Evolutionary conservation across 805 yeast genomes (phyloP), one percentile per base, ranked within the genome.

Genomic region (Sporopachydermia lactativora): DNA sequence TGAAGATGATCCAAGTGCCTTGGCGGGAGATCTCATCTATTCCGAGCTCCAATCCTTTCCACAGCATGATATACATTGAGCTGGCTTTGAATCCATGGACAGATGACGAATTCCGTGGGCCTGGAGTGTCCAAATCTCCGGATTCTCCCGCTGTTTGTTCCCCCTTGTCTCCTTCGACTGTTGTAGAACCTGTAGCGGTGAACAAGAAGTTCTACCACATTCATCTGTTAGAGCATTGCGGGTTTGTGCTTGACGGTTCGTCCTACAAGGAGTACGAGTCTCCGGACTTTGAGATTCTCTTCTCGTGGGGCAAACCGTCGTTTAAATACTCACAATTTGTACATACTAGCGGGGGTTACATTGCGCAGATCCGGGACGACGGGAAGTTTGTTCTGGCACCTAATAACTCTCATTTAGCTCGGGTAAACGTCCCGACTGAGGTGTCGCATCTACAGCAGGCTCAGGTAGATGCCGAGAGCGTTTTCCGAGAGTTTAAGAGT

Each of bases 231-330:
- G 77, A 75, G 44, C 64, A 60, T 28, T 64, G 78, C 14, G 95
- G 84, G 2, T 92, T 86, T 55, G 64, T 84, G 43, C 63, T 86
- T 43, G 98, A 92, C 53, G 80, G 81, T 51, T 64, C 94, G 41
- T 79, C 94, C 1, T 74, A 92, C 0, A 59, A 68, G 15, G 76
- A 76, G 48, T 70, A 82, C 56, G 59, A 62, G 18, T 62, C 39
- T 4, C 41, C 50, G 3, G 64, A 63, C 17, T 73, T 82, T 49
- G 86, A 83, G 37, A 77, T 88, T 15, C 54, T 66, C 14, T 89
- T 86, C 57, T 81, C 95, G 15, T 89, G 97, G 97, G 97, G 97
- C 2, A 72, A 68, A 43, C 94, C 95, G 2, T 65, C 64, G 24
- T 86, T 82, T 62, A 74, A 77, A 51, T 81, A 73, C 57, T 85